Evolutionary conservation across 2,329 filamentous ascomycete genomes (phyloP).

Genomic region (Venturia nashicola): DNA sequence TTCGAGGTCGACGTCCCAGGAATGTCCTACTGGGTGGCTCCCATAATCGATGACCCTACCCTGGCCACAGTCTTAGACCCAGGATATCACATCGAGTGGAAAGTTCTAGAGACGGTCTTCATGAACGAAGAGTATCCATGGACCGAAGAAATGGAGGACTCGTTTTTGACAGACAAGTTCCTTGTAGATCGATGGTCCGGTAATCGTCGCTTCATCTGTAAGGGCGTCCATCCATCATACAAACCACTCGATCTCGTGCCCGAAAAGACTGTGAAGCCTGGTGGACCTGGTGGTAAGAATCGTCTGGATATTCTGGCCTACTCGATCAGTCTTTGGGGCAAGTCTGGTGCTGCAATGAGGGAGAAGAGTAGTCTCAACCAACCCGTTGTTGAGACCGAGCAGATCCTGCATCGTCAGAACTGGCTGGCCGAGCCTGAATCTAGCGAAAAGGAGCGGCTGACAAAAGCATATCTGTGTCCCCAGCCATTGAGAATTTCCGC

Average conservation of each 20-base stretch:
- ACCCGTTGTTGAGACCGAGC: constrained; percentile 66
- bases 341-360: constrained; percentile 20
- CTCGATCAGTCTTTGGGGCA: constrained; percentile 60
- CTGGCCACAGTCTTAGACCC: constrained; percentile 2
- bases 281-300: constrained; percentile 25
- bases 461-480: constrained; percentile 57
- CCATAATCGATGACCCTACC: constrained; percentile 25
- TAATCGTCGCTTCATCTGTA: constrained; percentile 44
- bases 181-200: constrained; percentile 46
- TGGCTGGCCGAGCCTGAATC: constrained; percentile 57
- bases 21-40: constrained; percentile 76
- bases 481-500: constrained; percentile 66
- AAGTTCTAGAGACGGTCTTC: constrained; percentile 33
- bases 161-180: constrained; percentile 36
- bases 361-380: constrained; percentile 51
- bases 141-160: constrained; percentile 26
- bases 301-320: constrained; percentile 68
- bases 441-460: constrained; percentile 36
- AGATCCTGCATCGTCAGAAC: constrained; percentile 69
- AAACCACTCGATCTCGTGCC: constrained; percentile 56
- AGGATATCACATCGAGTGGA: constrained; percentile 47
- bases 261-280: constrained; percentile 26
- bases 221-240: constrained; percentile 35
- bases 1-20: constrained; percentile 52
- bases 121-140: constrained; percentile 30